Base-by-base conservation (phyloP, 2,329 filamentous ascomycete species). In the Pseudopithomyces maydicus region DNA sequence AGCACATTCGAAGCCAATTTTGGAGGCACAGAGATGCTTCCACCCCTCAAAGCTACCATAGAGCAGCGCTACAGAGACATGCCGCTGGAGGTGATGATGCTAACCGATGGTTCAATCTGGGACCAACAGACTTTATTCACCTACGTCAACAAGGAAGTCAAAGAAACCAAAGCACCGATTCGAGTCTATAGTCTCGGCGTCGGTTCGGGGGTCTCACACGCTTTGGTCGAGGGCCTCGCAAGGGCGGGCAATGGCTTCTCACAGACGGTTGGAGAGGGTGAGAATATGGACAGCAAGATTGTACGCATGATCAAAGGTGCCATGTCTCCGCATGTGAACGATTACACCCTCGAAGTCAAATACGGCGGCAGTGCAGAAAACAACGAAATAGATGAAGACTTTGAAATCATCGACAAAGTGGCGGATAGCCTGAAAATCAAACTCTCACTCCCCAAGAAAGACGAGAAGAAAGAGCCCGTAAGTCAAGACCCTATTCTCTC, bases 281-380 rank as follows among this genome's bases (percentile, higher is more conserved):
- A 92, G 69, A 85, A 87, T 66, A 84, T 91, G 74, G 85, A 89
- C 64, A 83, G 78, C 61, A 90, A 89, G 69, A 82, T 91, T 1
- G 81, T 92, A 2, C 83, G 89, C 2, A 92, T 92, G 89, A 78
- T 92, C 55, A 90, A 90, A 68, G 89, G 84, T 0, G 85, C 88
- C 0, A 73, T 92, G 19, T 85, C 84, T 1, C 87, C 88, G 0
- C 88, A 91, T 59, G 79, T 90, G 43, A 81, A 76, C 15, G 83
- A 90, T 66, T 90, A 88, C 66, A 81, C 78, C 0, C 75, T 91
- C 1, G 85, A 89, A 65, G 75, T 91, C 58, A 83, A 85, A 52
- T 90, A 89, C 62, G 72, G 67, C 7, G 69, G 64, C 3, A 68
- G n/a, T 26, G 60, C 52, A 8, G 58, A 63, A 1, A 54, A 17